These are phyloP conservation scores for Lophiostoma macrostomum DNA, from an alignment of 495 filamentous ascomycete genomes.

Conservation along the genomic window DNA sequence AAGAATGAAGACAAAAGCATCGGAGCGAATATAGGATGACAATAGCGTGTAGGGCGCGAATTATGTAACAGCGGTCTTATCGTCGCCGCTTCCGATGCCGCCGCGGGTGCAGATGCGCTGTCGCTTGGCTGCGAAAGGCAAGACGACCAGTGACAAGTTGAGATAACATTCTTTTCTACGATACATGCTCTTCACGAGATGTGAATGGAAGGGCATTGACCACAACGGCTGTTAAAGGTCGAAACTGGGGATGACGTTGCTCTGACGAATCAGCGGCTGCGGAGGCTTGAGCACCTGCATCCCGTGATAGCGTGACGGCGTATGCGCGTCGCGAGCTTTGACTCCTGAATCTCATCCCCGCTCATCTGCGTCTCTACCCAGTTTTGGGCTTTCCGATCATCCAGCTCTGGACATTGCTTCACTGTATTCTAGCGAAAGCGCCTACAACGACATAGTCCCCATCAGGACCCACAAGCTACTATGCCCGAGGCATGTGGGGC, in stretches of 20 bases:
- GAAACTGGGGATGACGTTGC: not conserved
- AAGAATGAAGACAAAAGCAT: constrained; percentile 15
- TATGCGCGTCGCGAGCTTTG: not conserved
- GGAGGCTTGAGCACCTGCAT: not conserved
- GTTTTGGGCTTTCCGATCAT: not conserved
- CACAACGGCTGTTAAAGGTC: not conserved
- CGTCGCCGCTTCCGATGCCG: constrained; percentile 10
- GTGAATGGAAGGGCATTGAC: not conserved
- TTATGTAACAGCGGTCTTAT: constrained; percentile 35
- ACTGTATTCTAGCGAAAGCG: too few relatives aligned
- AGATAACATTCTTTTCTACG: too few relatives aligned
- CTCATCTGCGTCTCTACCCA: not conserved
- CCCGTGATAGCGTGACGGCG: constrained; percentile 24
- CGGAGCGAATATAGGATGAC: too few relatives aligned
- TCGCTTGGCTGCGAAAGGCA: too few relatives aligned
- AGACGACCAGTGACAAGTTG: too few relatives aligned
- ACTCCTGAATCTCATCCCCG: constrained; percentile 1
- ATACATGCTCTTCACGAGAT: too few relatives aligned
- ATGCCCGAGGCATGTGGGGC: constrained; percentile 33
- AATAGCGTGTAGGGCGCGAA: constrained; percentile 29
- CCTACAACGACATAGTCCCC: too few relatives aligned
- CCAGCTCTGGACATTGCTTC: too few relatives aligned
- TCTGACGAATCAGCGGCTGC: constrained; percentile 9
- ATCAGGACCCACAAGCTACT: too few relatives aligned
- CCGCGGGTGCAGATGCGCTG: not conserved